A percentile compares a stretch with the other conserved stretches of the same genome.
Evolutionary conservation across 2,329 filamentous ascomycete species (phyloP).

Genomic region (Calonectria pteridis): DNA sequence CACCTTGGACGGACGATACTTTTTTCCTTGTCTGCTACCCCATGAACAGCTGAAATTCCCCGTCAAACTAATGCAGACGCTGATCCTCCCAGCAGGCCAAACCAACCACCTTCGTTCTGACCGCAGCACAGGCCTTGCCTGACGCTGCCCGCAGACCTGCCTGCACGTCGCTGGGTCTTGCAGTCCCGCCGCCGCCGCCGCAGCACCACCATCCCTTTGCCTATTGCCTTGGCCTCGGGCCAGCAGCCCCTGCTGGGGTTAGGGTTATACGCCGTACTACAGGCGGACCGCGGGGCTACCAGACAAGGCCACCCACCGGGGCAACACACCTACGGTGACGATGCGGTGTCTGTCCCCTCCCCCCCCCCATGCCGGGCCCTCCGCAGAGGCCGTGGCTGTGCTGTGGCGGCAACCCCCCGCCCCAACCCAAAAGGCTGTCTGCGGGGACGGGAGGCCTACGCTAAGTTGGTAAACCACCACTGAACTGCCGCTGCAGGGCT

Average conservation of each 20-base stretch:
- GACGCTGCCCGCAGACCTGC: background rate
- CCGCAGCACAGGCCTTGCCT: slow-evolving; percentile 28
- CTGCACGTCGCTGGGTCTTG: background rate
- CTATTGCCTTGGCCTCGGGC: background rate
- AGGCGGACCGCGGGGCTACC: background rate
- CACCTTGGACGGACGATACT: background rate
- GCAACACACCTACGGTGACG: background rate
- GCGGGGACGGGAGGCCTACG: slow-evolving; percentile 33
- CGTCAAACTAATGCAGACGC: slow-evolving; percentile 36
- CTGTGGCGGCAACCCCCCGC: slow-evolving; percentile 23
- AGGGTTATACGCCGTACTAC: background rate
- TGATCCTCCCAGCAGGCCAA: slow-evolving; percentile 24
- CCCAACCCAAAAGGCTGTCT: background rate
- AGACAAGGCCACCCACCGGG: background rate
- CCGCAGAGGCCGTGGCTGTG: slow-evolving; percentile 28
- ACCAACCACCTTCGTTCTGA: slow-evolving; percentile 17
- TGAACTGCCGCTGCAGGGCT: background rate
- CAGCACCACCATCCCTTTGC: background rate
- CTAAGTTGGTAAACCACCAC: slow-evolving; percentile 18
- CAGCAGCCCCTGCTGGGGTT: slow-evolving; percentile 2
- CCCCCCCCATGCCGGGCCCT: background rate
- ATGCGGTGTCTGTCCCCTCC: background rate
- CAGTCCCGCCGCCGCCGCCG: background rate
- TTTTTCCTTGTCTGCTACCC: slow-evolving; percentile 11
- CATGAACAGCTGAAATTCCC: slow-evolving; percentile 45